Percentiles rank a stretch among this genome's conserved stretches.
These are phyloP conservation scores for Pogostemon cablin DNA, from an alignment of 257 asterid genomes.

Conservation along the genomic window DNA sequence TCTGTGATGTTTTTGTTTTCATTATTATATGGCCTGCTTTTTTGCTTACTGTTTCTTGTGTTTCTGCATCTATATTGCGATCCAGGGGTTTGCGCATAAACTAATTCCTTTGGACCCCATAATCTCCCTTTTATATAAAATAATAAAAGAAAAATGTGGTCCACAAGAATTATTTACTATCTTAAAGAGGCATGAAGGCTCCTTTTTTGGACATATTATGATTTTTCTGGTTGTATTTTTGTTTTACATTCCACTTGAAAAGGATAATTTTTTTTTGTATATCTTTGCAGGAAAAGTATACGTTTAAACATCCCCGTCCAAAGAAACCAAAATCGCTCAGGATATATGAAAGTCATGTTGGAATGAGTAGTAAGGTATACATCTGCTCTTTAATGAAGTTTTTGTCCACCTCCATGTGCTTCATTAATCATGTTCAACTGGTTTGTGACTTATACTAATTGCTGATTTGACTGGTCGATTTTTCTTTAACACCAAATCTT, in stretches of 20 bases:
- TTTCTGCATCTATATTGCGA: conserved; percentile 25
- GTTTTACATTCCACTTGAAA: conserved; percentile 30
- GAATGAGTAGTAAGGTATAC: conserved; percentile 98
- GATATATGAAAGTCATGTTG: conserved; percentile 90
- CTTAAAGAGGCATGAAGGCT: no score
- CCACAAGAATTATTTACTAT: no score
- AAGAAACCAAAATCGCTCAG: conserved; percentile 87
- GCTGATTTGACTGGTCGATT: background rate
- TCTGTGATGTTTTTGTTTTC: conserved; percentile 8
- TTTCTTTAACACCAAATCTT: background rate
- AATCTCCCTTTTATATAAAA: no score
- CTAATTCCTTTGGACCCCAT: no score
- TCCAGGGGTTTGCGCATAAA: background rate
- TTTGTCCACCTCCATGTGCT: background rate
- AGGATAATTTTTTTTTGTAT: conserved; percentile 23
- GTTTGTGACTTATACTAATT: background rate
- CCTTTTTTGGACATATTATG: no score
- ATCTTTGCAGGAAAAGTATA: conserved; percentile 73
- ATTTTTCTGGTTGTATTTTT: background rate
- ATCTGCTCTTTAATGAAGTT: conserved; percentile 34
- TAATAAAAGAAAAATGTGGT: no score
- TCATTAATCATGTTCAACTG: background rate
- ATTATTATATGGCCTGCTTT: background rate
- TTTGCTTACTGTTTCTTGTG: conserved; percentile 22
- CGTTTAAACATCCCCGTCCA: conserved; percentile 87